Evolutionary conservation across 1,284 basidiomycete species (phyloP).

Genomic region (Macrocystidia cucumis): DNA sequence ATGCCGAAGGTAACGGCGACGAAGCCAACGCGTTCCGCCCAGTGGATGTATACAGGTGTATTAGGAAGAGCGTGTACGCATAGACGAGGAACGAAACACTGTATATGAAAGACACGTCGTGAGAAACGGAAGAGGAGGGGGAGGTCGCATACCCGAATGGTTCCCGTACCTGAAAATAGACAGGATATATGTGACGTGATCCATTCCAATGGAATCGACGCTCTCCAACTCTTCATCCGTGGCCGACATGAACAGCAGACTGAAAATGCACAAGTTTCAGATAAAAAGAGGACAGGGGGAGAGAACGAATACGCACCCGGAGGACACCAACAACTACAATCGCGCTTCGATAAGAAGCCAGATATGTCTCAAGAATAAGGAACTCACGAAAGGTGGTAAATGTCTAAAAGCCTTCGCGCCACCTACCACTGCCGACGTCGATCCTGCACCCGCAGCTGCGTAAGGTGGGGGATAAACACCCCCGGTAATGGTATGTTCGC

Average conservation of each 20-base stretch:
- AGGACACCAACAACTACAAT: conserved; percentile 60
- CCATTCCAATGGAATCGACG: conserved; percentile 66
- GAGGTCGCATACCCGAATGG: too few relatives aligned
- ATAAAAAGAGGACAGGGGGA: conserved; percentile 4
- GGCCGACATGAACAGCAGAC: conserved; percentile 82
- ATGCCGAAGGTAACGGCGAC: conserved; percentile 15
- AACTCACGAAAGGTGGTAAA: conserved; percentile 77
- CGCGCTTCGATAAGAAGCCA: conserved; percentile 4
- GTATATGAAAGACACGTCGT: conserved; percentile 6
- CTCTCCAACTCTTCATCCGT: conserved; percentile 84
- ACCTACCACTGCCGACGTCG: conserved; percentile 30
- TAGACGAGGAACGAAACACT: conserved; percentile 75
- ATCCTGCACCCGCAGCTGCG: conserved; percentile 16
- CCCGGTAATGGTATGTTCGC: conserved; percentile 60
- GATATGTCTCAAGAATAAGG: conserved; percentile 3
- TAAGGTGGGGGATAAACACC: conserved; percentile 11
- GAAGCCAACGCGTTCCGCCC: conserved; percentile 44
- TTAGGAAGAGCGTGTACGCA: conserved; percentile 46
- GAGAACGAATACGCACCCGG: conserved; percentile 24
- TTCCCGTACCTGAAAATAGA: conserved; percentile 77
- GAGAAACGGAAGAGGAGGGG: background rate
- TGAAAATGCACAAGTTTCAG: conserved; percentile 6
- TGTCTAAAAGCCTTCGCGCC: conserved; percentile 75
- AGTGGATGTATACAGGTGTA: conserved; percentile 37
- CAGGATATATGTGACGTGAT: conserved; percentile 84